Evolutionary conservation across 345 rosid species (phyloP).

Genomic region (Euclidium syriacum): DNA sequence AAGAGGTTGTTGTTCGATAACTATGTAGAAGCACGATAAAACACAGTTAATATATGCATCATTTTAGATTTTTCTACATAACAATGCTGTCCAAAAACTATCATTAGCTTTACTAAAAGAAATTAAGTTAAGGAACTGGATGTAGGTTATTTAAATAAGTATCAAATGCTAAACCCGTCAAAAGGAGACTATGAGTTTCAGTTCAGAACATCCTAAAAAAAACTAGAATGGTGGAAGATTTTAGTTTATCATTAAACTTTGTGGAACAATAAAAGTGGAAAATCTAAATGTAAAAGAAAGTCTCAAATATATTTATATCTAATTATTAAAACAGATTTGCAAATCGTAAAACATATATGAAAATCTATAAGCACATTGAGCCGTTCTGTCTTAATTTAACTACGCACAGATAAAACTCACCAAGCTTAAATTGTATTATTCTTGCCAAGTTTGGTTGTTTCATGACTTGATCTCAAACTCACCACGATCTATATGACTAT

Average conservation of each 20-base stretch:
- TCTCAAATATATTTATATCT: not conserved
- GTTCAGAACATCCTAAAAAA: too few relatives aligned
- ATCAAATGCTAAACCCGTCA: too few relatives aligned
- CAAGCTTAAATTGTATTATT: not conserved
- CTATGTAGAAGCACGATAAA: too few relatives aligned
- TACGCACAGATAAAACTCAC: not conserved
- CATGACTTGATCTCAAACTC: conserved; percentile 16
- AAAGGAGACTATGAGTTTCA: too few relatives aligned
- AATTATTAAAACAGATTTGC: not conserved
- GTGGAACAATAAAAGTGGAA: not conserved
- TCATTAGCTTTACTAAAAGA: too few relatives aligned
- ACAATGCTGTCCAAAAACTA: too few relatives aligned
- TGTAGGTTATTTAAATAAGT: too few relatives aligned
- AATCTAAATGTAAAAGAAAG: not conserved
- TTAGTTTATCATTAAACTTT: not conserved
- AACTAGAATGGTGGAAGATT: not conserved
- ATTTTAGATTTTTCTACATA: too few relatives aligned
- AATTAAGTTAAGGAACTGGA: too few relatives aligned
- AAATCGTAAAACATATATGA: not conserved
- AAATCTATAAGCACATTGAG: not conserved
- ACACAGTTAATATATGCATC: too few relatives aligned
- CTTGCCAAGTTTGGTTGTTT: not conserved
- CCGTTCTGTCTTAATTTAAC: not conserved
- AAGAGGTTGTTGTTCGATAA: too few relatives aligned
- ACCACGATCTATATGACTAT: conserved; percentile 11